phyloP scores from a whole-genome alignment of 345 rosid genomes.

The Moringa oleifera region DNA sequence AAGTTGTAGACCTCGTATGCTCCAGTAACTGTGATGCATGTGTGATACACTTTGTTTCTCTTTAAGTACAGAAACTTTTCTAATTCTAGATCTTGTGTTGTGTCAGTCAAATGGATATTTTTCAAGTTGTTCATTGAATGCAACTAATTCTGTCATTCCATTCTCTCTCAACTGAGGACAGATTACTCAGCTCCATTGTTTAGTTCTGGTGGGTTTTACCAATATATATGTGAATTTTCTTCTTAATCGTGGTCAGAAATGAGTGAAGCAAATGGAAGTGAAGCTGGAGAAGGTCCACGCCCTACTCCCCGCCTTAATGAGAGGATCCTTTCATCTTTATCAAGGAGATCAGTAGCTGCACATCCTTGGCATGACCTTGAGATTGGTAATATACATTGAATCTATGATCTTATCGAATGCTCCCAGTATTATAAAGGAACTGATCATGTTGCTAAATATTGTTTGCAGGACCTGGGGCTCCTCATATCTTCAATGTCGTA shows the following conservation, averaged over 20 bases:
- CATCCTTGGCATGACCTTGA: conserved; percentile 99
- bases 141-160: no score
- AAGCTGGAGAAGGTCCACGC: conserved; percentile 17
- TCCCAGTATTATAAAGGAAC: not conserved
- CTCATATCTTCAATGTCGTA: conserved; percentile 64
- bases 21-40: no score
- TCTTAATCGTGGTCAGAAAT: conserved; percentile 20
- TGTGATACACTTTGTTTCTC: no score
- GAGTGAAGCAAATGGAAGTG: conserved; percentile 32
- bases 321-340: conserved; percentile 92
- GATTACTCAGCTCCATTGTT: not conserved
- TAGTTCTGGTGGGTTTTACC: not conserved
- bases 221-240: not conserved
- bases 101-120: no score
- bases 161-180: not conserved
- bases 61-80: no score
- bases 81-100: no score
- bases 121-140: no score
- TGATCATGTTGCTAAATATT: conserved; percentile 10
- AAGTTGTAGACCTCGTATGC: no score
- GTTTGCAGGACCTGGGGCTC: conserved; percentile 85
- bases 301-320: conserved; percentile 64
- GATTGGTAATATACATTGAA: conserved; percentile 44
- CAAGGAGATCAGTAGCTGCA: conserved; percentile 94
- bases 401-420: conserved; percentile 1